phyloP scores from a whole-genome alignment of 2,329 filamentous ascomycete genomes.

The Colletotrichum spinosum region DNA sequence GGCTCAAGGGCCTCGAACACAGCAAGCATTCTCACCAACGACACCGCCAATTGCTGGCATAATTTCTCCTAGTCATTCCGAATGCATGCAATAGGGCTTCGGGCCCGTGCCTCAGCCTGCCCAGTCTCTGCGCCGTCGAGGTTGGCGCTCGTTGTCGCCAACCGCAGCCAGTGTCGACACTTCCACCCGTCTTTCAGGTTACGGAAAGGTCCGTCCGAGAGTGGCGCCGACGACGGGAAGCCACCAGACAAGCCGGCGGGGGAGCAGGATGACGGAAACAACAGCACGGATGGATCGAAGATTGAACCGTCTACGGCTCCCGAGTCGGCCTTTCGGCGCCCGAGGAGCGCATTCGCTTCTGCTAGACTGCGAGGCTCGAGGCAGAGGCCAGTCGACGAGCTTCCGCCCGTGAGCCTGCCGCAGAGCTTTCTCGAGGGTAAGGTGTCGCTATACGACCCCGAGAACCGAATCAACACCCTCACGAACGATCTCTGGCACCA shows the following conservation, averaged over 20 bases:
- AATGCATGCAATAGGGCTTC: constrained; percentile 43
- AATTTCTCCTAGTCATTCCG: constrained; percentile 33
- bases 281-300: constrained; percentile 18
- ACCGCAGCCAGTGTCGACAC: constrained; percentile 37
- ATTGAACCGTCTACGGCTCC: constrained; percentile 8
- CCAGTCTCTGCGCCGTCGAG: constrained; percentile 31
- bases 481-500: constrained; percentile 37
- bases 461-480: constrained; percentile 38
- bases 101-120: constrained; percentile 40
- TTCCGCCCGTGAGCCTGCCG: constrained; percentile 67
- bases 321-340: constrained; percentile 32
- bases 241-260: constrained; percentile 35
- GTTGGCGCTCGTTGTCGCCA: constrained; percentile 26
- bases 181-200: constrained; percentile 37
- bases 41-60: constrained; percentile 37
- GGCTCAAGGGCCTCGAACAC: constrained; percentile 21
- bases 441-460: constrained; percentile 54
- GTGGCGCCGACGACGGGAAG: constrained; percentile 34
- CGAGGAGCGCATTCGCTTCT: constrained; percentile 39
- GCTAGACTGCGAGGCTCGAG: constrained; percentile 48
- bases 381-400: constrained; percentile 49
- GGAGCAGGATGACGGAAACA: constrained; percentile 32
- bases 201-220: constrained; percentile 33
- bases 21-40: constrained; percentile 18
- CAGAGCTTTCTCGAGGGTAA: constrained; percentile 66